Evolutionary conservation across 1,284 basidiomycete genomes (phyloP).

Genomic region (Hemileia vastatrix): DNA sequence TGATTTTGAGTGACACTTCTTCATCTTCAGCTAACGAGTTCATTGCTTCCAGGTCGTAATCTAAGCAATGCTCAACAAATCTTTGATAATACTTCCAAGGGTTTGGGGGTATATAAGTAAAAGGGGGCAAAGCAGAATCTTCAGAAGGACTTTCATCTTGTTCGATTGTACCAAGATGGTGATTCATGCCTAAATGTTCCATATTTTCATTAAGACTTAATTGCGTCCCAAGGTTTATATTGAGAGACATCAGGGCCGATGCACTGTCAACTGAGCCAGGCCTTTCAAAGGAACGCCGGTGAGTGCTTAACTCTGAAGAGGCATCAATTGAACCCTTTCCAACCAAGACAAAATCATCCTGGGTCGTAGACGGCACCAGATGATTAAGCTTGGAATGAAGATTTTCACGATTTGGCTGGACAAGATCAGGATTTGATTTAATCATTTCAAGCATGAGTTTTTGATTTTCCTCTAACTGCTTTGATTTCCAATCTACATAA

Average conservation of each 20-base stretch:
- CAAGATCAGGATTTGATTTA: conserved; percentile 72
- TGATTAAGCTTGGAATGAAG: not conserved
- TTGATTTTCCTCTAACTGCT: conserved; percentile 74
- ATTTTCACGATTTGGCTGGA: conserved; percentile 48
- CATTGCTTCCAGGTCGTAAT: conserved; percentile 80
- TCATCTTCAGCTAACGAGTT: conserved; percentile 83
- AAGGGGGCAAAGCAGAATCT: conserved; percentile 11
- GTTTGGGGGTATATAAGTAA: conserved; percentile 83
- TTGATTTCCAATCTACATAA: conserved; percentile 71
- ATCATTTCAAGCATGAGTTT: conserved; percentile 83
- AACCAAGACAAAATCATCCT: conserved; percentile 21
- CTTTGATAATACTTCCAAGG: conserved; percentile 74
- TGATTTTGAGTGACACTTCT: conserved; percentile 86
- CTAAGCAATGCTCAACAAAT: conserved; percentile 71
- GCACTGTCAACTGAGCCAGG: conserved; percentile 9
- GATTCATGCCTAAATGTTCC: too few species aligned
- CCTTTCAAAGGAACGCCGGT: conserved; percentile 6
- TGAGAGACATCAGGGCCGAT: not conserved
- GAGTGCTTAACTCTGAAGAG: not conserved
- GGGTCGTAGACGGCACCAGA: not conserved
- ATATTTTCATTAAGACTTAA: conserved; percentile 9
- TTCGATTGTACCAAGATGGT: conserved; percentile 6
- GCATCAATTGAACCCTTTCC: not conserved
- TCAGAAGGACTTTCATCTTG: conserved; percentile 3
- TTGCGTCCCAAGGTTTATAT: not conserved